Base-by-base conservation (phyloP, 371 early-diverging fungal species). In the Mortierella sp. region DNA sequence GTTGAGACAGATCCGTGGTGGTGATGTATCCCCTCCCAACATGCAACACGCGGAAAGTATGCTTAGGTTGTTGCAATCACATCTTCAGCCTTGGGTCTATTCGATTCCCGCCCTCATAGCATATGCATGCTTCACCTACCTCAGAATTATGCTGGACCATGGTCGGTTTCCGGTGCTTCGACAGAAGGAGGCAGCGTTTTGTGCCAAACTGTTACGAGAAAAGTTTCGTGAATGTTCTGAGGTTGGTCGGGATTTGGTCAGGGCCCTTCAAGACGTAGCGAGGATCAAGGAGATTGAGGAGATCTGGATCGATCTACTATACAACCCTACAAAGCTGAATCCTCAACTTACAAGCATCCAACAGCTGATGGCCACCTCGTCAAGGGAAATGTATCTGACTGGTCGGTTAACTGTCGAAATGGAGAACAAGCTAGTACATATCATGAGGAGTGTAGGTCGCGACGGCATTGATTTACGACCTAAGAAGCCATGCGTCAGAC, bases 351-450 rank as follows among this genome's bases (percentile, higher is more conserved):
- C 83, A 58, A 86, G 89, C 67, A 72, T 61, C 18, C 62, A 59
- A 26, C 63, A 72, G 39, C 28, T 80, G 19, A 63, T 66, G 73
- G 51, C 58, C 26, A 82, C 80, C 19, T 88, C 93, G 7, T 90
- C 94, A 30, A 89, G 86, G 21, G 84, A 84, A 24, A 80, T 86
- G 30, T 91, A 84, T 56, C 56, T 94, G 51, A 80, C 83, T 23
- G 83, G 80, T 55, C 81, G 93, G 52, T 57, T 94, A 9, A 87
- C 94, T 0, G 83, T 82, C 49, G 91, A 92, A 31, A 92, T 94
- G 87, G 94, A 94, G 59, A 54, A 67, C 7, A 87, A 89, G 53
- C 62, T 94, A 21, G 58, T 90, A 21, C 89, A 82, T 62, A 93
- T 93, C 47, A 47, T 47, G 26, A 47, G 47, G 23, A 47, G 47